These are phyloP conservation scores for Boletus sp. DNA, from an alignment of 768 basidiomycete species.

Conservation along the genomic window DNA sequence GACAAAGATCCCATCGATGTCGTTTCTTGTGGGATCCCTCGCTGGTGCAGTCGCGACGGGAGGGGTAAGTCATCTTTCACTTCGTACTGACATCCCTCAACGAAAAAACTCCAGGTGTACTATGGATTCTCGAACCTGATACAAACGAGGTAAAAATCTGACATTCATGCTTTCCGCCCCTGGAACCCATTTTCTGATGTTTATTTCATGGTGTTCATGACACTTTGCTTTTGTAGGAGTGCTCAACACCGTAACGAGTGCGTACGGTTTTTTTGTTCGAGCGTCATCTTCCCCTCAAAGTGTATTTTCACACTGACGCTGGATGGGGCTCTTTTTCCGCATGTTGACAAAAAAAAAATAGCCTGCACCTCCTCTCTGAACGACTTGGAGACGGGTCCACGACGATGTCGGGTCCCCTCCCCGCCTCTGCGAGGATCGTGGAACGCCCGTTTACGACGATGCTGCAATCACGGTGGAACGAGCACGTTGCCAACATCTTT, in stretches of 20 bases:
- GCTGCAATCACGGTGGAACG: slow-evolving; percentile 57
- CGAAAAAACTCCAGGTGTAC: slow-evolving; percentile 46
- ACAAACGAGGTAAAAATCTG: slow-evolving; percentile 42
- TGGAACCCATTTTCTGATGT: not conserved
- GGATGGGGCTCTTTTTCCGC: no score
- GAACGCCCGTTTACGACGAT: slow-evolving; percentile 45
- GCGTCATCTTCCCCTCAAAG: not conserved
- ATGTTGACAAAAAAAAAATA: slow-evolving; percentile 18
- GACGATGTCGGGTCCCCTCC: slow-evolving; percentile 45
- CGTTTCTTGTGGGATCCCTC: slow-evolving; percentile 60
- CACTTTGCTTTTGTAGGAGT: slow-evolving; percentile 39
- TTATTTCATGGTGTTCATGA: not conserved
- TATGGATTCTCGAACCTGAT: slow-evolving; percentile 70
- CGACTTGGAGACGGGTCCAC: slow-evolving; percentile 51
- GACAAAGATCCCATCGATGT: slow-evolving; percentile 37
- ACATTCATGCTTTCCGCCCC: not conserved
- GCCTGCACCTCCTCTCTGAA: slow-evolving; percentile 47
- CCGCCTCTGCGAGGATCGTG: slow-evolving; percentile 53
- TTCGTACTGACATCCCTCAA: not conserved
- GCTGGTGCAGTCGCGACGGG: slow-evolving; percentile 67
- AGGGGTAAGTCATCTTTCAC: slow-evolving; percentile 40
- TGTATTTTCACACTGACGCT: not conserved
- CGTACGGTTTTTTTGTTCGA: not conserved
- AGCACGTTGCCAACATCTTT: slow-evolving; percentile 47
- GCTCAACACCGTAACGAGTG: slow-evolving; percentile 55